Base-by-base conservation (phyloP, 2,329 filamentous ascomycete species). In the Davidsoniella virescens region DNA sequence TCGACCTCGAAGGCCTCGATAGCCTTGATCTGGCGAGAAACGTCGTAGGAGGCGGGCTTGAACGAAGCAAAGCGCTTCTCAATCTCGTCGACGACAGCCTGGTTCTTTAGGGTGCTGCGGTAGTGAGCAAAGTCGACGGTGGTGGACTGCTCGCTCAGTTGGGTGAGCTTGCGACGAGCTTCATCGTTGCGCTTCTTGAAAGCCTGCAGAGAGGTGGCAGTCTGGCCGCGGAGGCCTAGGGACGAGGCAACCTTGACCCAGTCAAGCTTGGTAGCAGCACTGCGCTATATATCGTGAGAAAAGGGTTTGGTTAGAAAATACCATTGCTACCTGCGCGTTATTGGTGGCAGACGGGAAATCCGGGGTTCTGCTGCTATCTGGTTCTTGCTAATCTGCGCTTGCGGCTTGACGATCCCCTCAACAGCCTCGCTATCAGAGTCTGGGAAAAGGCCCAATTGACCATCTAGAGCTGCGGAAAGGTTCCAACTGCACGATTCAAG, bases 171-270 rank as follows among this genome's bases (percentile, higher is more conserved):
- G 74, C 92, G 90, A 71, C 90, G 88, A 65, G 87, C 90, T 67
- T 95, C 88, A 67, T 98, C 92, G 76, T 96, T 95, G 73, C 92
- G 88, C 81, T 94, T 92, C 80, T 98, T 98, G 83, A 98, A 98
- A 58, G 86, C 78, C 67, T 90, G 83, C 55, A 98, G 87, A 55
- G 90, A 84, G 62, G 82, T 72, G 60, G 86, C 88, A 60, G 92
- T 98, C 73, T 87, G 85, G 67, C 92, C 92, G 69, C 86, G 86
- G 68, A 98, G 87, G 68, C 90, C 90, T 63, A 98, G 87, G 65
- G 90, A 93, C 71, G 78, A 80, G 70, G 83, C 83, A 64, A 98
- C 80, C 74, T 93, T 92, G 72, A 80, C 80, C 92, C 92, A 98
- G 82, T 98, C 92, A 77, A 98, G 80, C 80, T 96, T 98, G 71